phyloP scores from a whole-genome alignment of 2,329 filamentous ascomycete species.

The Purpureocillium takamizusanense region DNA sequence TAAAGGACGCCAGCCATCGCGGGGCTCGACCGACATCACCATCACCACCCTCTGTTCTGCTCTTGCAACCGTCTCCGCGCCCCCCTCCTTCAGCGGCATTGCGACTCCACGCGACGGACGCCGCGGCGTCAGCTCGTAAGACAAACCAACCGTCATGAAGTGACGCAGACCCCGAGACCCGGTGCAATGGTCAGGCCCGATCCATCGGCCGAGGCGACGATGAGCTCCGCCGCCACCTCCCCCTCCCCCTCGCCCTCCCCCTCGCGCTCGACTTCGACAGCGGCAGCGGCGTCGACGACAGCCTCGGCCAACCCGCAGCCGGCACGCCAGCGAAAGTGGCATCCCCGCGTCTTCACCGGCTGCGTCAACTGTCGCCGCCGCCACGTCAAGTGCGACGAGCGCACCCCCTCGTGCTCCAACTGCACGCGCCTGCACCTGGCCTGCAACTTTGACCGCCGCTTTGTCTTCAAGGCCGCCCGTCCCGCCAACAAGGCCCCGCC shows the following conservation, averaged over 20 bases:
- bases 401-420: constrained; percentile 25
- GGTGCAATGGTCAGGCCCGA: constrained; percentile 7
- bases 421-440: constrained; percentile 18
- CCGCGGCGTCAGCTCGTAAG: too few relatives aligned
- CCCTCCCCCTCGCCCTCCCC: too few relatives aligned
- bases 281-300: not conserved
- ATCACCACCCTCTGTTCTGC: too few relatives aligned
- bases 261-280: not conserved
- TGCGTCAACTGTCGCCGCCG: constrained; percentile 29
- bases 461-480: constrained; percentile 8
- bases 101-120: too few relatives aligned
- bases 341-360: constrained; percentile 29
- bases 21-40: too few relatives aligned
- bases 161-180: not conserved
- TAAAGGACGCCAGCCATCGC: too few relatives aligned
- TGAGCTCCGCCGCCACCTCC: not conserved
- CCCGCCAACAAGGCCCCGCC: constrained; percentile 1
- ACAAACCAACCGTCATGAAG: constrained; percentile 1
- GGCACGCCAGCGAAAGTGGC: constrained; percentile 17
- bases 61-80: too few relatives aligned
- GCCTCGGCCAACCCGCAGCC: too few relatives aligned
- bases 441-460: constrained; percentile 10
- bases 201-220: constrained; percentile 2
- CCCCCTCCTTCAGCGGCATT: too few relatives aligned
- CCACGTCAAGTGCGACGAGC: constrained; percentile 18